phyloP scores from a whole-genome alignment of 306 rosid species.

The Cyamopsis tetragonoloba region DNA sequence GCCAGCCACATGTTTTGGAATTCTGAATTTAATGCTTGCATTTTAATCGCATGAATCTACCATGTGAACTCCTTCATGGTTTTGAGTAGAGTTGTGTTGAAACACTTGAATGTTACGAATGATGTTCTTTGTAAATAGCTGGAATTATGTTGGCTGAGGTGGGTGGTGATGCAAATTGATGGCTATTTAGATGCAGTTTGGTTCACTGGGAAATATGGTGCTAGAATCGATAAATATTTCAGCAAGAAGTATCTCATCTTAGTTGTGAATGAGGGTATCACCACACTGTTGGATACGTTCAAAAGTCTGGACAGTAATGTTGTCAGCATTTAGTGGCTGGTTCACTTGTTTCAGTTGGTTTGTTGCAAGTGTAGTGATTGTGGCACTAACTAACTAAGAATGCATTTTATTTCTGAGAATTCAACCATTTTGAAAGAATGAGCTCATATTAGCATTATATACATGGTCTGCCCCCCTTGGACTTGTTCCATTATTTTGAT shows the following conservation, averaged over 20 bases:
- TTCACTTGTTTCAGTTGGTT: conserved; percentile 27
- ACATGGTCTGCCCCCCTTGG: conserved; percentile 1
- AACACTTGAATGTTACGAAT: conserved; percentile 26
- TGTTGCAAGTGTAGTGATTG: conserved; percentile 11
- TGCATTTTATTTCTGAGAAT: conserved; percentile 17
- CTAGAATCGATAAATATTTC: neutral
- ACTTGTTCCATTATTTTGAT: conserved; percentile 22
- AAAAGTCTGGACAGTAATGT: neutral
- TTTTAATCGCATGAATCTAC: conserved; percentile 31
- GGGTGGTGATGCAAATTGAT: conserved; percentile 14
- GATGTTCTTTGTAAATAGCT: conserved; percentile 29
- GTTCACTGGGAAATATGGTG: conserved; percentile 19
- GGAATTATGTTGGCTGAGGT: conserved; percentile 36
- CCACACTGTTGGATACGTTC: conserved; percentile 9
- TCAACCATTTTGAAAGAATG: conserved; percentile 23
- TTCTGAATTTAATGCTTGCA: conserved; percentile 52
- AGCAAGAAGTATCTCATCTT: conserved; percentile 21
- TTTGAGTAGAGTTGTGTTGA: conserved; percentile 31
- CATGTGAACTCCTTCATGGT: conserved; percentile 34
- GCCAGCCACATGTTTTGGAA: conserved; percentile 43
- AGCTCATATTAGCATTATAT: conserved; percentile 23
- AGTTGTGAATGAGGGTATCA: neutral
- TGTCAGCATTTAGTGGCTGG: conserved; percentile 17
- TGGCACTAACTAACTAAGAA: conserved; percentile 25
- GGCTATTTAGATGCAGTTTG: conserved; percentile 19